Evolutionary conservation across 495 filamentous ascomycete genomes (phyloP), one percentile per base, ranked within the genome.

Genomic region (Daldinia caldariorum): DNA sequence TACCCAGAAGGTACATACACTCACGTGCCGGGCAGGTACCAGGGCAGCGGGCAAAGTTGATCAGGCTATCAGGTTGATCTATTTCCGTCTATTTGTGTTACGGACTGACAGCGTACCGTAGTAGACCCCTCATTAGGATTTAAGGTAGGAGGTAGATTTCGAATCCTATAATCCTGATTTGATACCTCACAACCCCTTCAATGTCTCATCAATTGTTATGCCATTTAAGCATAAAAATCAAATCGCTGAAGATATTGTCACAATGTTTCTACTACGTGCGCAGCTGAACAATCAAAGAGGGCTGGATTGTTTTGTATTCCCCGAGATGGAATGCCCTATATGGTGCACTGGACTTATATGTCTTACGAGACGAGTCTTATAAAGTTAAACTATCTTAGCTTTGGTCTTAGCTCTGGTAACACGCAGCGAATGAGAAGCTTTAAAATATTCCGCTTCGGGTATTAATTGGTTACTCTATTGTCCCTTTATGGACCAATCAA

Each of bases 91-190:
- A 43, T 55, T 20, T 35, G 60, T 55, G 45, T 47, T 35, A 31
- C 53, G 29, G 54, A 58, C 31, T 32, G 60, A 60, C 49, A 32
- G 20, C 12, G 56, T 26, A n/a, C n/a, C n/a, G n/a, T n/a, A n/a
- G n/a, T 35, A 34, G 18, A 41, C 14, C 34, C 47, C 59, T 47
- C 26, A 72, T 67, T 61, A 45, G 26, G 55, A 45, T 47, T 43
- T 22, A n/a, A 22, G 22, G 20, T 38, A 43, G 8, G 43, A 43
- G 8, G 43, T 22, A 22, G 18, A 47, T 47, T 31, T 35, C 26
- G 8, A 37, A 61, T 64, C 43, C 60, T 26, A 37, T 26, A 51
- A 60, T 57, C 60, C 69, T 72, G 39, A 41, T 63, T 31, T 61
- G 55, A 45, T 55, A 61, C 55, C 38, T 53, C 49, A 26, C 22